Base-by-base conservation (phyloP, 2,329 filamentous ascomycete genomes). In the Tolypocladium capitatum region DNA sequence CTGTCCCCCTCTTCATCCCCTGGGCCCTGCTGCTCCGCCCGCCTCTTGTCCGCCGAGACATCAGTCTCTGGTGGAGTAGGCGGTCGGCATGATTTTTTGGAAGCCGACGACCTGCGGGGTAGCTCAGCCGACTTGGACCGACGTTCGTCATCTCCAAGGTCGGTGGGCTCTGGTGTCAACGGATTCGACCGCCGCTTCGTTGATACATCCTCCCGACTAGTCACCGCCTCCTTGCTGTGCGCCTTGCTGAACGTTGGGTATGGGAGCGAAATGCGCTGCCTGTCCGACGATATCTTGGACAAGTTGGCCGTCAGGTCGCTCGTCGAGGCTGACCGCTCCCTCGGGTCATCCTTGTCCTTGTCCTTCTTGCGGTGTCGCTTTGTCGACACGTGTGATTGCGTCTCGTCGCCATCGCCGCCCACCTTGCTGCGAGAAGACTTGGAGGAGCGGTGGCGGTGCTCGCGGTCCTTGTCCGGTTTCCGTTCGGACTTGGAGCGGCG, bases 161-260 rank as follows among this genome's bases (percentile, higher is more conserved):
- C 84, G 21, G 84, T 88, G 21, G 83, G 74, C 51, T 88, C 83
- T 18, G 85, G 85, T 1, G 85, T 89, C 44, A 74, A 63, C 1
- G 75, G 75, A 47, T 79, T 64, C 52, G 59, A 63, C 24, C 48
- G 48, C 20, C 43, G 48, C 18, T 49, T 55, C 8, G 54, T 49
- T 20, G 65, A 61, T 44, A 76, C 55, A 46, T 78, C 72, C 42
- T 81, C 76, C 46, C 71, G 71, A 60, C 79, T 82, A 53, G 79
- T 74, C 47, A 95, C 78, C 41, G 81, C 79, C 68, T 96, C 91
- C 65, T 89, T 92, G 72, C 88, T 94, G 64, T 94, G 87, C 13
- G 85, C 85, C 67, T 94, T 96, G 67, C 86, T 92, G 65, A 94
- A 88, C 11, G 76, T 75, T 2, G 89, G 87, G 61, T 95, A 94